Evolutionary conservation across 148 eudicot genomes (phyloP).

Genomic region (Silene latifolia): DNA sequence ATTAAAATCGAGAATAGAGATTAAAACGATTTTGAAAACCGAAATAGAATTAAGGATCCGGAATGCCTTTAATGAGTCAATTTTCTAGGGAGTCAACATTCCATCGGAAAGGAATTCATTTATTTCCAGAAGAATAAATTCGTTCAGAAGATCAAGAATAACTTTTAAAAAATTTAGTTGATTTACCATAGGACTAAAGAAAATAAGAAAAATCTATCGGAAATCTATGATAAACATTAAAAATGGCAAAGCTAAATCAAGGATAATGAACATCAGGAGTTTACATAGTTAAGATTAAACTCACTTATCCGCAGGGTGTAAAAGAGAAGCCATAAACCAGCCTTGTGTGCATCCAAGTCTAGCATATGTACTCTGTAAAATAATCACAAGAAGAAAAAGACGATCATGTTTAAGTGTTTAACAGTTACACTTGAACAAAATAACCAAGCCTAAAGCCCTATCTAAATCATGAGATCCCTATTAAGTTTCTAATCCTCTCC

Average conservation of each 20-base stretch:
- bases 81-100: no score
- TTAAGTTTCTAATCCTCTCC: background rate
- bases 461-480: background rate
- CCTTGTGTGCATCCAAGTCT: conserved; percentile 88
- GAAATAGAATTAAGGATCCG: no score
- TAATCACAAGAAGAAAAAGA: conserved; percentile 4
- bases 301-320: conserved; percentile 71
- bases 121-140: no score
- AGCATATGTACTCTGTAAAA: conserved; percentile 66
- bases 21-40: no score
- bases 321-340: conserved; percentile 74
- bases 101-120: no score
- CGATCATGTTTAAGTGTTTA: background rate
- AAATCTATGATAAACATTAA: background rate
- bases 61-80: no score
- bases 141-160: no score
- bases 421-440: background rate
- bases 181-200: no score
- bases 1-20: no score
- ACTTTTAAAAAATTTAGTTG: no score
- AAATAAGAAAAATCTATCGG: no score
- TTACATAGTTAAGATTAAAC: conserved; percentile 21
- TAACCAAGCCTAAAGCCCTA: background rate
- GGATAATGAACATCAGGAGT: background rate
- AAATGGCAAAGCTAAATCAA: background rate